Base-by-base conservation (phyloP, 179 eudicot species). In the Corrigiola litoralis region DNA sequence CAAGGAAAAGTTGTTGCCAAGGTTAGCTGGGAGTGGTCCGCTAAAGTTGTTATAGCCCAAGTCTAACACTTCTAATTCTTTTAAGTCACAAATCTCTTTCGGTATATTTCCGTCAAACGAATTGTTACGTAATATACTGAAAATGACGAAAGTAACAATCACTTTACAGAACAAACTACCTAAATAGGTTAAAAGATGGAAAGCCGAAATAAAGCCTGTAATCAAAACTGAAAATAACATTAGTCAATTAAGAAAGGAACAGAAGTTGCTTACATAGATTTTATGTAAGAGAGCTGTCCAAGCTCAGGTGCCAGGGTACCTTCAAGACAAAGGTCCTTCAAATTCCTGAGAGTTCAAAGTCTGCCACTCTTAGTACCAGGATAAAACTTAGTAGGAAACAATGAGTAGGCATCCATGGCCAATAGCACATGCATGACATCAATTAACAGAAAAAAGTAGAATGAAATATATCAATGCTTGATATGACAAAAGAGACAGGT, bases 271-370 rank as follows among this genome's bases (percentile, higher is more conserved):
- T 68, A 88, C 95, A 88, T 78, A 18, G 87, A 80, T 79, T 75
- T 80, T 8, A 88, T 46, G 79, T 82, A 60, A 40, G 85, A 50
- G 40, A 88, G 83, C 45, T 76, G 77, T 64, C 85, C 84, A 23
- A 88, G 79, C 65, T 86, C 90, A 47, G 88, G 85, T 21, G 85
- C 85, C 58, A 88, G 58, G 29, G 80, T 84, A 57, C 96, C 96
- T 66, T 58, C 82, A 18, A 88, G 89, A 75, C 92, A 79, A 33
- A 87, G 87, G 65, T 86, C 79, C 63, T 75, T 75, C 65, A 88
- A 73, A 69, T 79, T 77, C 76, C 96, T 88, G 82, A 62, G 60
- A 46, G 58, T 66, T 5, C 31, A 25, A 63, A 12, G 55, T 27
- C 24, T 16, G 20, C 40, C 37, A 6, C 18, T 4, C 14, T 55